Evolutionary conservation across 2,329 filamentous ascomycete species (phyloP), one percentile per base, ranked within the genome.

Genomic region (Exophiala bonariae): DNA sequence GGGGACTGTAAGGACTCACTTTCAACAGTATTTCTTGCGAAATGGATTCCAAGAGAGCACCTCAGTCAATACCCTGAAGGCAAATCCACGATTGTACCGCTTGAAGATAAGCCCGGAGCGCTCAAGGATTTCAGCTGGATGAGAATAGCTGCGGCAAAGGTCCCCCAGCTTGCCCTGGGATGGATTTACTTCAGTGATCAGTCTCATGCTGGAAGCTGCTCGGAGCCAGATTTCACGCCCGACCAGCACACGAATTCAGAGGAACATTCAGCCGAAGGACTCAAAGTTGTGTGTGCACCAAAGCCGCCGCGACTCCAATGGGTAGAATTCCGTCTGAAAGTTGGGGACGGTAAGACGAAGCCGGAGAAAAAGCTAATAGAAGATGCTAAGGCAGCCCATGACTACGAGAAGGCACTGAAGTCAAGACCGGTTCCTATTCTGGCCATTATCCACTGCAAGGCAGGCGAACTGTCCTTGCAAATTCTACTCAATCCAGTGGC

Each of bases 391-490:
- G 68, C 73, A 49, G 78, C 79, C 22, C 73, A 71, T 2, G 47
- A 60, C 0, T 81, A 74, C 50, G 80, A 83, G 56, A 66, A 68
- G 30, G 65, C 66, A 1, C 59, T 79, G 9, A 82, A 82, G 55
- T 60, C 61, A 14, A 66, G 73, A 10, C 73, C 77, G 2, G 41
- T 64, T 0, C 60, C 72, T 2, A 73, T 77, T 35, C 52, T 69
- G 14, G 65, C 67, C 19, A 53, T 57, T 26, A 55, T 68, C 38
- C 59, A 65, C 28, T 37, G 22, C 17, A 26, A 37, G n/a, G 42
- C 32, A 13, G 32, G 41, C 4, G 38, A 39, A 8, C 37, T 30
- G 5, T 36, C 44, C 14, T 35, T 58, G 4, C 41, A 45, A n/a
- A 61, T 76, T 17, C 64, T 64, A 1, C 22, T 76, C 5, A 73